Percentiles rank a stretch among this genome's conserved stretches.
Conservation (phyloP, 768 basidiomycete genomes). For the Kwoniella heveanensis region DNA sequence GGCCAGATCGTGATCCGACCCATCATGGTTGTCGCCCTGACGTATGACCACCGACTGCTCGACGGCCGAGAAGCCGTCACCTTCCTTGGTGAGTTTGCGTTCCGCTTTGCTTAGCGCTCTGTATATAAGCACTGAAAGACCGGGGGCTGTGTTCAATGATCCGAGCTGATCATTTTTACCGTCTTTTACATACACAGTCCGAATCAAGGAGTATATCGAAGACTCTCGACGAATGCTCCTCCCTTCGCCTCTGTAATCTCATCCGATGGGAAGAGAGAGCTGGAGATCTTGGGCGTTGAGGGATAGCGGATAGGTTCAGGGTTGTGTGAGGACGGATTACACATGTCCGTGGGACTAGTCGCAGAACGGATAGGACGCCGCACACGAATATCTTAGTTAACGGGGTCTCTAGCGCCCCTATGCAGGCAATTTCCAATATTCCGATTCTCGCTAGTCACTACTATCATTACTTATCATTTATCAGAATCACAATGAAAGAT, state of each 20-base stretch:
- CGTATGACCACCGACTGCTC: conserved; percentile 92
- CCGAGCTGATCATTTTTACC: neutral
- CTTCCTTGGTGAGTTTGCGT: conserved; percentile 76
- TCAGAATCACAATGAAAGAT: too few species aligned
- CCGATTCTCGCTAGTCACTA: too few species aligned
- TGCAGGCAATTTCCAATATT: too few species aligned
- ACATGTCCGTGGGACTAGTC: too few species aligned
- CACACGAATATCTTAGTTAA: too few species aligned
- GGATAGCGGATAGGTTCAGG: too few species aligned
- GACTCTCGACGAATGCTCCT: conserved; percentile 83
- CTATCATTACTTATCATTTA: too few species aligned
- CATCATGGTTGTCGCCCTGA: conserved; percentile 79
- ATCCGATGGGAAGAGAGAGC: neutral
- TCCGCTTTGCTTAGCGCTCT: neutral
- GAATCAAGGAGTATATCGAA: conserved; percentile 90
- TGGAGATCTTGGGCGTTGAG: neutral
- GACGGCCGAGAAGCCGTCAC: conserved; percentile 96
- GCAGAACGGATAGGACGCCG: too few species aligned
- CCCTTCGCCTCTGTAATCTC: conserved; percentile 46
- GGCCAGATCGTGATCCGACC: conserved; percentile 95
- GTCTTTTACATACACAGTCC: conserved; percentile 61
- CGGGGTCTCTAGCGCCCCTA: too few species aligned
- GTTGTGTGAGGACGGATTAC: too few species aligned
- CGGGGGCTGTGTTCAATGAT: neutral
- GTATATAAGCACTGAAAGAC: too few species aligned